Conservation (phyloP, 148 eudicot species). For the Selenicereus undatus region DNA sequence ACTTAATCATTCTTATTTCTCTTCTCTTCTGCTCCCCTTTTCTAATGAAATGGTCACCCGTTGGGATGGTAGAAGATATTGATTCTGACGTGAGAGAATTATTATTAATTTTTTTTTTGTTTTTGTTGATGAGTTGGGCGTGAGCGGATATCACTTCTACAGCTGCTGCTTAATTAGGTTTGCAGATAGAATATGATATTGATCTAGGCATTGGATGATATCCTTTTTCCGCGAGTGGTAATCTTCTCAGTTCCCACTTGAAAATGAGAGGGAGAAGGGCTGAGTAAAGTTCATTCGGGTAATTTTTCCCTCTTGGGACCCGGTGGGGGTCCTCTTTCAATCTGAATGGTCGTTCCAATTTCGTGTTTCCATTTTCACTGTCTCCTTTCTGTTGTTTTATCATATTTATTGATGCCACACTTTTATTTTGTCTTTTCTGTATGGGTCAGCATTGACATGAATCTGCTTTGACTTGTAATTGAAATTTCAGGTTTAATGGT, state of each 20-base stretch:
- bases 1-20: too few relatives aligned
- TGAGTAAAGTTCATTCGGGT: neutral
- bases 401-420: neutral
- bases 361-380: neutral
- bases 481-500: constrained; percentile 69
- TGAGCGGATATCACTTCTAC: neutral
- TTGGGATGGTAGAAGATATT: neutral
- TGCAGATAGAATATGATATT: neutral
- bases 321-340: too few relatives aligned
- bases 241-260: neutral
- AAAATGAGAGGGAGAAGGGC: neutral
- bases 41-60: too few relatives aligned
- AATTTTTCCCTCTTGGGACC: neutral
- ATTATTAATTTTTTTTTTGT: too few relatives aligned
- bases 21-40: too few relatives aligned
- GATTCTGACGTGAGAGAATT: neutral
- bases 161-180: neutral
- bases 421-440: neutral
- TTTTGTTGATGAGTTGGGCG: too few relatives aligned
- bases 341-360: neutral
- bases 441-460: neutral
- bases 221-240: neutral
- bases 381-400: neutral
- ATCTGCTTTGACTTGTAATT: constrained; percentile 14
- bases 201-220: neutral